Base-by-base conservation (phyloP, 148 eudicot species). In the Cornus suecica region DNA sequence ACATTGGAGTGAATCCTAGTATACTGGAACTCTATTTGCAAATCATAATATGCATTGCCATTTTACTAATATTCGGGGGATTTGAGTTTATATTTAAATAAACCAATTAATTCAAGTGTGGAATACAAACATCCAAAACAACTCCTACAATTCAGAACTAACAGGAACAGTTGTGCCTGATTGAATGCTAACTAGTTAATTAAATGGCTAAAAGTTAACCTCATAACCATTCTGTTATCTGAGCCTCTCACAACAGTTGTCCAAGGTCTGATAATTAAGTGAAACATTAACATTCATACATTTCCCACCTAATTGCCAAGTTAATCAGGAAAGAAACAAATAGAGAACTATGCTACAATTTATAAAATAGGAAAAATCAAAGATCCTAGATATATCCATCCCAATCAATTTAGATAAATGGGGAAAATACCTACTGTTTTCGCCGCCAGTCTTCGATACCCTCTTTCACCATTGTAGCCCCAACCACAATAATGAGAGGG, bases 381-480 rank as follows among this genome's bases (percentile, higher is more conserved):
- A 70, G 10, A 48, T 26, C 48, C 48, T 76, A 23, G 34, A 58
- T 23, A 22, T 18, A 18, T 22, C 62, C 62, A 58, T 18, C 62
- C n/a, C 3, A 24, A 18, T 23, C 8, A 67, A 23, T 27, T 2
- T 6, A 66, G n/a, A 24, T 24, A 22, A 60, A n/a, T 27, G 29
- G 52, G 5, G 67, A 48, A 42, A 72, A 66, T 78, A 94, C 99
- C 99, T 95, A 97, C 20, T 79, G 87, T 64, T 95, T 88, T 18
- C 99, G 82, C 0, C 74, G 72, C 90, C 89, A 88, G 78, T 95
- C 99, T 66, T 95, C 99, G 61, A 92, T 85, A 13, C 87, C 93
- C 78, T 95, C 99, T 83, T 95, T 95, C 74, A 87, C 73, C 97
- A 95, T 95, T 79, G 94, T 88, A 0, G 90, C 97, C 2, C 94